These are phyloP conservation scores for Penicillium freii DNA, from an alignment of 2,329 filamentous ascomycete species.

Conservation along the genomic window DNA sequence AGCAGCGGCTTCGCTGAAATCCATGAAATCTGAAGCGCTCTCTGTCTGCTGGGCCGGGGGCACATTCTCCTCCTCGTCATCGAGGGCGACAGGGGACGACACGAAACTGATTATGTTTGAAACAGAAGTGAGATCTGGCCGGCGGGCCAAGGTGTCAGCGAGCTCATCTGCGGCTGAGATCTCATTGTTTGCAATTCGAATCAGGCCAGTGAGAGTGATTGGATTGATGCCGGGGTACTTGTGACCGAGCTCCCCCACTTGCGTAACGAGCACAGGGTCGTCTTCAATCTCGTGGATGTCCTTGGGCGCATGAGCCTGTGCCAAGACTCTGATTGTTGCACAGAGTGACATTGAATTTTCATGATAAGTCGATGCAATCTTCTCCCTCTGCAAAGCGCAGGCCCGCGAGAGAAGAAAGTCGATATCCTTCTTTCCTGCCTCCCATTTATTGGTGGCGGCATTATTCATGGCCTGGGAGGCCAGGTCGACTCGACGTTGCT, in stretches of 20 bases:
- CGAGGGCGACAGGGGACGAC: slow-evolving; percentile 24
- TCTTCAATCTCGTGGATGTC: slow-evolving; percentile 38
- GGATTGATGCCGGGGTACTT: slow-evolving; percentile 55
- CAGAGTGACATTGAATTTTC: slow-evolving; percentile 55
- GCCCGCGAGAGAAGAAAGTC: slow-evolving; percentile 59
- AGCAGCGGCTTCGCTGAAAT: slow-evolving; percentile 31
- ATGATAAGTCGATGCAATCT: slow-evolving; percentile 59
- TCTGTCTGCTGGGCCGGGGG: not conserved
- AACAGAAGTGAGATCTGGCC: slow-evolving; percentile 29
- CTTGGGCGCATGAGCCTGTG: slow-evolving; percentile 48
- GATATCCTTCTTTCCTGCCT: slow-evolving; percentile 55
- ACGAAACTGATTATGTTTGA: slow-evolving; percentile 48
- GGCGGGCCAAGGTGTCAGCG: slow-evolving; percentile 52
- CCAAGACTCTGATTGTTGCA: slow-evolving; percentile 55
- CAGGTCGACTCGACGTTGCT: slow-evolving; percentile 17
- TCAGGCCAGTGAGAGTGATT: slow-evolving; percentile 52
- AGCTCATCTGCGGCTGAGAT: slow-evolving; percentile 59
- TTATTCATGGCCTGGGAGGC: slow-evolving; percentile 16
- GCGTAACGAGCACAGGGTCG: slow-evolving; percentile 46
- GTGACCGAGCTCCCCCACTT: slow-evolving; percentile 54
- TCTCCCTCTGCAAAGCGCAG: slow-evolving; percentile 45
- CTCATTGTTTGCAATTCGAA: slow-evolving; percentile 58
- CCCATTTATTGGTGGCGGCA: slow-evolving; percentile 55
- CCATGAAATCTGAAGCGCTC: slow-evolving; percentile 10
- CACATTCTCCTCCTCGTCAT: slow-evolving; percentile 21